Conservation (phyloP, 2,329 filamentous ascomycete species). For the Rugonectria rugulosa region DNA sequence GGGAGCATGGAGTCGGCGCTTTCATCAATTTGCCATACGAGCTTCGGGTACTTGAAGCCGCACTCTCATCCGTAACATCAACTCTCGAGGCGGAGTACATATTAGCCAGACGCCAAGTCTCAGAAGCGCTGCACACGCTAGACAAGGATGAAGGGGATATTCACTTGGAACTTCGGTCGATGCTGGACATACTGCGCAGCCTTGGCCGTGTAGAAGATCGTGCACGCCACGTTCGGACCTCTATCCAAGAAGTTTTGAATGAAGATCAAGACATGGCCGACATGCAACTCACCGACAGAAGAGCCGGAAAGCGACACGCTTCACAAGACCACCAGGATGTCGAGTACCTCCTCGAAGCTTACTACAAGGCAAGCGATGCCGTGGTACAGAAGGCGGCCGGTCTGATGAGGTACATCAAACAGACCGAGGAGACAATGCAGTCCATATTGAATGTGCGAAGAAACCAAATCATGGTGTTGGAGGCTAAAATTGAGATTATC, state of each 20-base stretch:
- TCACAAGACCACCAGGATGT: constrained; percentile 3
- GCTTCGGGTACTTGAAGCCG: constrained; percentile 2
- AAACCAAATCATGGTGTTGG: constrained; percentile 13
- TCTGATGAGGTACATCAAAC: background rate
- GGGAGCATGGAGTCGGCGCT: background rate
- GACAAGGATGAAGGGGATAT: background rate
- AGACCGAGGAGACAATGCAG: constrained; percentile 7
- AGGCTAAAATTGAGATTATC: constrained; percentile 7
- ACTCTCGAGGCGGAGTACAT: constrained; percentile 8
- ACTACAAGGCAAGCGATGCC: constrained; percentile 8
- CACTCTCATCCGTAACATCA: background rate
- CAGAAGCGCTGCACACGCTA: background rate
- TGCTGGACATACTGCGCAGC: background rate
- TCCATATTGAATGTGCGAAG: constrained; percentile 9
- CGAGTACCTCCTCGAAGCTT: constrained; percentile 11
- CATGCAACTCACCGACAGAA: constrained; percentile 3
- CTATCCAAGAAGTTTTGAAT: constrained; percentile 9
- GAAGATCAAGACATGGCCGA: constrained; percentile 13
- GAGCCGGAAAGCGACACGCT: background rate
- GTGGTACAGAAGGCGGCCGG: background rate
- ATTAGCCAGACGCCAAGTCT: background rate
- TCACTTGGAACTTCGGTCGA: background rate
- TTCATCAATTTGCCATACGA: background rate
- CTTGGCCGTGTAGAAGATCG: background rate
- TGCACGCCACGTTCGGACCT: constrained; percentile 1